Conservation (phyloP, 495 filamentous ascomycete species). For the Talaromyces thailandensis region DNA sequence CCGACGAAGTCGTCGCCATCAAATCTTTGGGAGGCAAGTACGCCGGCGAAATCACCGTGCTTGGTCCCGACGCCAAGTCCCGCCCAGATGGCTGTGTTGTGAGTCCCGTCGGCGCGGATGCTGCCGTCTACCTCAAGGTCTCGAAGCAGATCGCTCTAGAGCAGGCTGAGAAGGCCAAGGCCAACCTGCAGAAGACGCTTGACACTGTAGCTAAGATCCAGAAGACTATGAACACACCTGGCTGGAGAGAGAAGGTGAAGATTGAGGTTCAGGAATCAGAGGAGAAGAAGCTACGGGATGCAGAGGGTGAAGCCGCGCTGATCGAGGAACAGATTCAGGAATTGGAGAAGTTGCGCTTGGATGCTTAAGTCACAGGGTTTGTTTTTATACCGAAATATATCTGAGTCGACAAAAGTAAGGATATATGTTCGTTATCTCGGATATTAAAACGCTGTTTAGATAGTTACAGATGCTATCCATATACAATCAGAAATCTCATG, state of each 20-base stretch:
- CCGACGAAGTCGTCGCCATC: slow-evolving; percentile 49
- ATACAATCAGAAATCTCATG: background rate
- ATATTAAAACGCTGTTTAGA: background rate
- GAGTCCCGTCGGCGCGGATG: slow-evolving; percentile 54
- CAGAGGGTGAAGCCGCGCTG: slow-evolving; percentile 43
- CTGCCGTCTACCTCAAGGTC: slow-evolving; percentile 63
- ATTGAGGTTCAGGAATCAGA: slow-evolving; percentile 49
- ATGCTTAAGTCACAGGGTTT: slow-evolving; percentile 7
- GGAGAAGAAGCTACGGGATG: slow-evolving; percentile 48
- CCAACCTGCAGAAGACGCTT: slow-evolving; percentile 33
- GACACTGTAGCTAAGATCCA: slow-evolving; percentile 26
- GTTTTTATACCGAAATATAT: background rate
- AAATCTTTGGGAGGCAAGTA: slow-evolving; percentile 57
- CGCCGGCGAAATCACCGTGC: slow-evolving; percentile 40
- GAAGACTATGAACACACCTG: slow-evolving; percentile 23
- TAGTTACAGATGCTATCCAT: background rate
- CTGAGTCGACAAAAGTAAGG: background rate
- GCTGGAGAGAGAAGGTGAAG: slow-evolving; percentile 39
- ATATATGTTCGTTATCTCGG: background rate
- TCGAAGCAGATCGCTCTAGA: slow-evolving; percentile 59
- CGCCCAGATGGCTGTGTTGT: slow-evolving; percentile 63
- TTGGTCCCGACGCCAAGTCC: slow-evolving; percentile 37
- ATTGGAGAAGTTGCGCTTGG: slow-evolving; percentile 39
- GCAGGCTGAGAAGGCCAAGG: slow-evolving; percentile 53
- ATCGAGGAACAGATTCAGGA: slow-evolving; percentile 46